Evolutionary conservation across 768 basidiomycete species (phyloP).

Genomic region (Suillus sp.): DNA sequence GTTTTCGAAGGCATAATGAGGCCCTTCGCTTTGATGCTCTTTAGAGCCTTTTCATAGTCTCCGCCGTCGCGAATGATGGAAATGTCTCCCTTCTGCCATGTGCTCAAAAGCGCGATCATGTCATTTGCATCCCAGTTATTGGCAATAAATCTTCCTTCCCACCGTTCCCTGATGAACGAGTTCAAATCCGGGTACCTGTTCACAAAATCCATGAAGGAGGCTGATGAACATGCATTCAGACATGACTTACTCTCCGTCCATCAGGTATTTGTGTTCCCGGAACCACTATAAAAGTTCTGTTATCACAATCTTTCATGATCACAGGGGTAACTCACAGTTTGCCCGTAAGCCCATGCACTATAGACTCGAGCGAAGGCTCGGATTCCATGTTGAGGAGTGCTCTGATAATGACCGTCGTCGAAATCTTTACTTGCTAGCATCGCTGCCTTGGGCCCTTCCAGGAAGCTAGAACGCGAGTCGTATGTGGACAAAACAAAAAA

Average conservation of each 20-base stretch:
- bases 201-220: not conserved
- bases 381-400: constrained; percentile 48
- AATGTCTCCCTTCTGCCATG: constrained; percentile 57
- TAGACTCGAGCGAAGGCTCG: constrained; percentile 60
- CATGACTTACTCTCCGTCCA: constrained; percentile 41
- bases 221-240: not conserved
- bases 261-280: constrained; percentile 47
- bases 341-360: constrained; percentile 62
- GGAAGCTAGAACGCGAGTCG: constrained; percentile 43
- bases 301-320: not conserved
- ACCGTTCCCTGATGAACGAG: constrained; percentile 50
- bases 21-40: constrained; percentile 50
- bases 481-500: not conserved
- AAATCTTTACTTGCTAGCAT: constrained; percentile 57
- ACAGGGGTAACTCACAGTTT: constrained; percentile 45
- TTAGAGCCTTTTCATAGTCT: constrained; percentile 44
- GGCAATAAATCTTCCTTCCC: constrained; percentile 47
- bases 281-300: constrained; percentile 48
- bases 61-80: constrained; percentile 48
- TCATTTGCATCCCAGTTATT: constrained; percentile 58
- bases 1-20: constrained; percentile 64
- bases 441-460: constrained; percentile 62
- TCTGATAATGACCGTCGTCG: constrained; percentile 52
- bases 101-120: constrained; percentile 48
- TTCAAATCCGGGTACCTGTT: constrained; percentile 49